These are phyloP conservation scores for Psilocybe cyanescens DNA, from an alignment of 768 basidiomycete genomes.

Conservation along the genomic window DNA sequence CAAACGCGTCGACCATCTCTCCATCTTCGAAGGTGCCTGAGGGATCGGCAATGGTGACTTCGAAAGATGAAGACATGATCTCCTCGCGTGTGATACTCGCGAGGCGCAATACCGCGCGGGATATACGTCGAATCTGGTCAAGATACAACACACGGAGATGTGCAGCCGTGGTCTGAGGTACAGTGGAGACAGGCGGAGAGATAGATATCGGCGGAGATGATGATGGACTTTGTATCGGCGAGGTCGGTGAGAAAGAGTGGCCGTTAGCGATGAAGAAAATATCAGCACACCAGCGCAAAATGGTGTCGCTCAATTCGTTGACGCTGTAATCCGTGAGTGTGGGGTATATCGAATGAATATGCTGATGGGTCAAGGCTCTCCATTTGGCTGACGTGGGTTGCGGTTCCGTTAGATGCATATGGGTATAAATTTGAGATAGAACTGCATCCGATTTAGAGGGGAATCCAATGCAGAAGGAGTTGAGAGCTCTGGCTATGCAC, in stretches of 20 bases:
- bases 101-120: conserved; percentile 63
- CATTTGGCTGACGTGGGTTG: conserved; percentile 81
- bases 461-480: conserved; percentile 76
- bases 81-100: conserved; percentile 72
- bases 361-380: conserved; percentile 72
- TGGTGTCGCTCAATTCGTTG: conserved; percentile 75
- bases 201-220: conserved; percentile 26
- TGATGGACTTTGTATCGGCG: conserved; percentile 20
- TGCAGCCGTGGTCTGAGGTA: conserved; percentile 18
- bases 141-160: conserved; percentile 49
- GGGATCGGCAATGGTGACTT: conserved; percentile 64
- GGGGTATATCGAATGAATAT: conserved; percentile 71
- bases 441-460: conserved; percentile 71
- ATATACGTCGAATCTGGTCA: conserved; percentile 67
- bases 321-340: conserved; percentile 66
- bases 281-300: conserved; percentile 72
- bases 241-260: conserved; percentile 36
- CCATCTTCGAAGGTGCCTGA: conserved; percentile 40
- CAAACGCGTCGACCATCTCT: conserved; percentile 67
- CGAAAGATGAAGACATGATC: conserved; percentile 78
- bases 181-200: conserved; percentile 19
- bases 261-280: conserved; percentile 70
- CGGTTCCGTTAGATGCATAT: conserved; percentile 61
- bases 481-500: conserved; percentile 68
- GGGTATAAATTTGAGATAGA: conserved; percentile 62